These are phyloP conservation scores for Scleroderma citrinum DNA, from an alignment of 768 basidiomycete genomes.

Conservation along the genomic window DNA sequence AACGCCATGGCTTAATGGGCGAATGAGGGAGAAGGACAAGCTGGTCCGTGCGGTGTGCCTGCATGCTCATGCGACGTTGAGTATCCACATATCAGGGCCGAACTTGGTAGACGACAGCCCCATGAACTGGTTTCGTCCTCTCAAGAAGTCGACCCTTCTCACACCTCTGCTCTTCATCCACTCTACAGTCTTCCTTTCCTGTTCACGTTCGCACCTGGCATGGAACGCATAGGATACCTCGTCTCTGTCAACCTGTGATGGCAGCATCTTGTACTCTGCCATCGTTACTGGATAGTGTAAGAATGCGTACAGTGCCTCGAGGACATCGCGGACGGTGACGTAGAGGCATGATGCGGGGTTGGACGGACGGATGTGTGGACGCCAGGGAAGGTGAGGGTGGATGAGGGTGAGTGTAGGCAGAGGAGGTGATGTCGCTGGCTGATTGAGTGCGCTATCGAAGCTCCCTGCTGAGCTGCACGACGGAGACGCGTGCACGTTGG, in stretches of 20 bases:
- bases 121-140: slow-evolving; percentile 37
- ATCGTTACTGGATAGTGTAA: slow-evolving; percentile 37
- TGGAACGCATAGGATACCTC: slow-evolving; percentile 40
- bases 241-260: slow-evolving; percentile 26
- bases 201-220: slow-evolving; percentile 29
- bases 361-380: slow-evolving; percentile 20
- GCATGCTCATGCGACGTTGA: slow-evolving; percentile 23
- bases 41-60: background rate
- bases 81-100: slow-evolving; percentile 32
- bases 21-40: too few species aligned
- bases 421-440: slow-evolving; percentile 28
- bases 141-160: slow-evolving; percentile 51
- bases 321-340: slow-evolving; percentile 45
- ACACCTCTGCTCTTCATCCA: slow-evolving; percentile 43
- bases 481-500: slow-evolving; percentile 22
- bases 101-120: slow-evolving; percentile 38
- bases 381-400: slow-evolving; percentile 30
- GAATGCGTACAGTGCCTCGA: slow-evolving; percentile 37
- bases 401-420: slow-evolving; percentile 25
- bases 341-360: slow-evolving; percentile 15
- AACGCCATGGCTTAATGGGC: too few species aligned
- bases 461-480: slow-evolving; percentile 9
- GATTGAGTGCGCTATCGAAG: slow-evolving; percentile 17
- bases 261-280: slow-evolving; percentile 35
- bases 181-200: slow-evolving; percentile 1